A percentile compares a stretch with the other conserved stretches of the same genome.
phyloP scores from a whole-genome alignment of 2,329 filamentous ascomycete species.

The Pseudohalonectria lignicola region DNA sequence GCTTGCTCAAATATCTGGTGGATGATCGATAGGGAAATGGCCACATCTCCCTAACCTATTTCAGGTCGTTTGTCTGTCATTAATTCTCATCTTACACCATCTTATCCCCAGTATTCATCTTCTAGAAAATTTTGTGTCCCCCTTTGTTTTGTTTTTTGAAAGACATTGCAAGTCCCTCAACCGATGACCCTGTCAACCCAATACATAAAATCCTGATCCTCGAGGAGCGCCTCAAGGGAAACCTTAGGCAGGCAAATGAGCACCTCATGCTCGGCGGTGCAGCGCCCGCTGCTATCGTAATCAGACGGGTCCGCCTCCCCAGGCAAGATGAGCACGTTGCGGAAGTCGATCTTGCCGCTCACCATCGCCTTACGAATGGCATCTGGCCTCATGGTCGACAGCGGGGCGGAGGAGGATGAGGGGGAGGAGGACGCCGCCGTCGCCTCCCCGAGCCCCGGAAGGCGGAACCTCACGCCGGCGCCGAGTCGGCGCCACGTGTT shows the following conservation, averaged over 20 bases:
- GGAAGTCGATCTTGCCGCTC: constrained; percentile 13
- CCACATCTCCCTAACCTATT: no score
- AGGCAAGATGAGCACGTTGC: constrained; percentile 20
- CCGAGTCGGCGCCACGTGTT: constrained; percentile 34
- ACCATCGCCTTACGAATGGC: constrained; percentile 17
- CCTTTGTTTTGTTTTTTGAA: no score
- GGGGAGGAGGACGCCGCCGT: not conserved
- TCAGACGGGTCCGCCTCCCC: constrained; percentile 4
- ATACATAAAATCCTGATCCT: constrained; percentile 13
- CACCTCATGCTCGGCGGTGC: constrained; percentile 16
- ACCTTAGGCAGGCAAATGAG: constrained; percentile 17
- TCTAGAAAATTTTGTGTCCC: no score
- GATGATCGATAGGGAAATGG: no score
- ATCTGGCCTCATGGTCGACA: constrained; percentile 11
- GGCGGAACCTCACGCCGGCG: constrained; percentile 24
- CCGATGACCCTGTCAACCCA: constrained; percentile 15
- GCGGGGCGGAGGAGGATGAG: not conserved
- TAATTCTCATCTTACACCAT: no score
- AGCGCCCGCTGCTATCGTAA: no score
- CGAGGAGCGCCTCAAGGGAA: constrained; percentile 16
- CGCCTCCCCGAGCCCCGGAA: constrained; percentile 12
- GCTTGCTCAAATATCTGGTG: no score
- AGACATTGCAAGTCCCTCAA: no score
- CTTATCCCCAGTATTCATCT: no score
- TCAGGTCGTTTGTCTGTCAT: no score